Evolutionary conservation across 768 basidiomycete species (phyloP).

Genomic region (Roridomyces roridus): DNA sequence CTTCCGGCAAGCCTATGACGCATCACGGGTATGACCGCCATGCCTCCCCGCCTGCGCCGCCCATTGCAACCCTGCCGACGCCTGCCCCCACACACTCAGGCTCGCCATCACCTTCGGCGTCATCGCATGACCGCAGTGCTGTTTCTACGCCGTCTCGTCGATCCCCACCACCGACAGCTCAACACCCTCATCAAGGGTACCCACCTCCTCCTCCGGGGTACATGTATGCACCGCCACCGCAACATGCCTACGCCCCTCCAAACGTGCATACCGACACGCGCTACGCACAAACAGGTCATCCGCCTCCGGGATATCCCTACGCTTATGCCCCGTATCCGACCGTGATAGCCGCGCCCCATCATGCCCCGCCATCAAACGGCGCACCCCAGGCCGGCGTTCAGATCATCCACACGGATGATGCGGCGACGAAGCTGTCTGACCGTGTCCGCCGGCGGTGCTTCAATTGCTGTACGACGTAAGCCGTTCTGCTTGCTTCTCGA

Average conservation of each 20-base stretch:
- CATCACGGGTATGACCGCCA: conserved; percentile 47
- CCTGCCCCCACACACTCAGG: conserved; percentile 58
- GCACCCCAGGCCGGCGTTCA: no score
- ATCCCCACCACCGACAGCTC: conserved; percentile 35
- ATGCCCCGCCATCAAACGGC: no score
- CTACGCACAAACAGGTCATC: conserved; percentile 30
- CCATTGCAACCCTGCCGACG: conserved; percentile 45
- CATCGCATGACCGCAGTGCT: conserved; percentile 65
- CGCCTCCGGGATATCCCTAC: conserved; percentile 15
- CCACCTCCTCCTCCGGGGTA: conserved; percentile 33
- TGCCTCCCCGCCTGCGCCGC: conserved; percentile 38
- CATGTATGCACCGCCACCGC: conserved; percentile 39
- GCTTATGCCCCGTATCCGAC: no score
- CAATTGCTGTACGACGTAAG: conserved; percentile 62
- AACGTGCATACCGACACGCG: background rate
- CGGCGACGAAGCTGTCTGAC: conserved; percentile 60
- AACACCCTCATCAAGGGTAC: conserved; percentile 31
- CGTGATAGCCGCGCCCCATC: no score
- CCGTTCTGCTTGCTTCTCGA: no score
- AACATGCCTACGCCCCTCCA: conserved; percentile 4
- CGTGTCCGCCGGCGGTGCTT: conserved; percentile 59
- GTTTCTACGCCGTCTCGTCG: conserved; percentile 61
- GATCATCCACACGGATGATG: conserved; percentile 52
- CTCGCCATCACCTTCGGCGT: conserved; percentile 66
- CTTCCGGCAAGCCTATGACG: conserved; percentile 29